These are phyloP conservation scores for Candida sphagnicola DNA, from an alignment of 805 yeast genomes.

Conservation along the genomic window DNA sequence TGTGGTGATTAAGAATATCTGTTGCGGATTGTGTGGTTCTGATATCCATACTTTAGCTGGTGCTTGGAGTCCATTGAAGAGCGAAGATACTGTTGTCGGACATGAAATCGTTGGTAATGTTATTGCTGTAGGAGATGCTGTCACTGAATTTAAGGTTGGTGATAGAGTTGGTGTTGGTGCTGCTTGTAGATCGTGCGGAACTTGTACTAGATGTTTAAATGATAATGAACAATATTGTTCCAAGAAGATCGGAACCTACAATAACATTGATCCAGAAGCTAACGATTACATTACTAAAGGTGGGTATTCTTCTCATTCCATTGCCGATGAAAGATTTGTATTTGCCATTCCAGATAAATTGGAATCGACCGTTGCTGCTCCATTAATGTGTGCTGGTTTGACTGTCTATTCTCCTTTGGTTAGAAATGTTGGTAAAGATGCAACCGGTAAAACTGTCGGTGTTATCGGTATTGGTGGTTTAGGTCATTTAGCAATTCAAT, in stretches of 20 bases:
- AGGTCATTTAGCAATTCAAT: slow-evolving; percentile 58
- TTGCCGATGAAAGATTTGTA: slow-evolving; percentile 38
- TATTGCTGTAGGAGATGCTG: slow-evolving; percentile 52
- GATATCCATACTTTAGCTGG: slow-evolving; percentile 54
- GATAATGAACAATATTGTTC: slow-evolving; percentile 47
- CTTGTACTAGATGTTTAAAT: slow-evolving; percentile 49
- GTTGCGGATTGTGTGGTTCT: slow-evolving; percentile 63
- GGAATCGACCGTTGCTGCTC: slow-evolving; percentile 41
- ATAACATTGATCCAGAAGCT: slow-evolving; percentile 29
- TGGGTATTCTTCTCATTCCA: slow-evolving; percentile 47
- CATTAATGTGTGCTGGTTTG: slow-evolving; percentile 53
- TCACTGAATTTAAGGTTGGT: slow-evolving; percentile 53
- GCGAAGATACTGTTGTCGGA: slow-evolving; percentile 45
- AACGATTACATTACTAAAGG: slow-evolving; percentile 35
- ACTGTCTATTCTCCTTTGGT: slow-evolving; percentile 50
- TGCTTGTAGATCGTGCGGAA: slow-evolving; percentile 53
- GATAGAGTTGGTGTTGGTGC: slow-evolving; percentile 83
- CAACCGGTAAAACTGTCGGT: slow-evolving; percentile 42
- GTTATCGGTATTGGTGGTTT: slow-evolving; percentile 64
- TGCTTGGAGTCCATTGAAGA: slow-evolving; percentile 40
- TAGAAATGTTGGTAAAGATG: slow-evolving; percentile 30
- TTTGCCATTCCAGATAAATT: slow-evolving; percentile 46
- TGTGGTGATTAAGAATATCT: slow-evolving; percentile 53
- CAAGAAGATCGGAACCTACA: slow-evolving; percentile 49
- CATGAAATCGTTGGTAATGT: slow-evolving; percentile 66